Evolutionary conservation across 352 stramenopile genomes (phyloP).

Genomic region (Halophytophthora polymorphica): DNA sequence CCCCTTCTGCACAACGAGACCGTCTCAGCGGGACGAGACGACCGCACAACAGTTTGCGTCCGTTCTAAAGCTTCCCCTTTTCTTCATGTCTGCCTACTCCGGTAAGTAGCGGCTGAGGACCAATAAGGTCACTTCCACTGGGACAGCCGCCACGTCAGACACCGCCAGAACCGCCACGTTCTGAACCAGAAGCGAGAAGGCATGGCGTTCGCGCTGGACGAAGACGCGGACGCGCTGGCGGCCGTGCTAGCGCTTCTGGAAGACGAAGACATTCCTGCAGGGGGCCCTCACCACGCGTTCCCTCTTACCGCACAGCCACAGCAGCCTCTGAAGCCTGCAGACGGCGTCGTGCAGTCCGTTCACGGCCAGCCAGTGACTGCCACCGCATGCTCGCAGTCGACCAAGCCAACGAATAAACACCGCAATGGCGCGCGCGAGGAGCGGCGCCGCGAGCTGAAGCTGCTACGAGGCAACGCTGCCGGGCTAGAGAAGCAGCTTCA

Average conservation of each 20-base stretch:
- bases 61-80: too few relatives aligned
- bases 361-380: slow-evolving; percentile 18
- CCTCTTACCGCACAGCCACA: not conserved
- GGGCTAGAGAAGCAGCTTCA: slow-evolving; percentile 13
- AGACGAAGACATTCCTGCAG: slow-evolving; percentile 14
- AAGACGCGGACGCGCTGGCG: slow-evolving; percentile 28
- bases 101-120: too few relatives aligned
- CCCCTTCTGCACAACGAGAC: too few relatives aligned
- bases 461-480: slow-evolving; percentile 16
- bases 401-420: slow-evolving; percentile 18
- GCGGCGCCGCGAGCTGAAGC: slow-evolving; percentile 27
- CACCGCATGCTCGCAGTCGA: slow-evolving; percentile 1
- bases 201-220: slow-evolving; percentile 28
- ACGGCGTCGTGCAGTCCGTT: slow-evolving; percentile 18
- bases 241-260: slow-evolving; percentile 32
- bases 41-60: too few relatives aligned
- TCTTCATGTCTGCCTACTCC: too few relatives aligned
- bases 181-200: not conserved
- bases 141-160: too few relatives aligned
- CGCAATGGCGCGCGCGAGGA: slow-evolving; percentile 34
- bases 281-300: not conserved
- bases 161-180: too few relatives aligned
- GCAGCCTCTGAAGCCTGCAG: not conserved
- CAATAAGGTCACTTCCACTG: too few relatives aligned
- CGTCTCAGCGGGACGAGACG: too few relatives aligned